Conservation (phyloP, 1,284 basidiomycete species). For the Trametes versicolor region DNA sequence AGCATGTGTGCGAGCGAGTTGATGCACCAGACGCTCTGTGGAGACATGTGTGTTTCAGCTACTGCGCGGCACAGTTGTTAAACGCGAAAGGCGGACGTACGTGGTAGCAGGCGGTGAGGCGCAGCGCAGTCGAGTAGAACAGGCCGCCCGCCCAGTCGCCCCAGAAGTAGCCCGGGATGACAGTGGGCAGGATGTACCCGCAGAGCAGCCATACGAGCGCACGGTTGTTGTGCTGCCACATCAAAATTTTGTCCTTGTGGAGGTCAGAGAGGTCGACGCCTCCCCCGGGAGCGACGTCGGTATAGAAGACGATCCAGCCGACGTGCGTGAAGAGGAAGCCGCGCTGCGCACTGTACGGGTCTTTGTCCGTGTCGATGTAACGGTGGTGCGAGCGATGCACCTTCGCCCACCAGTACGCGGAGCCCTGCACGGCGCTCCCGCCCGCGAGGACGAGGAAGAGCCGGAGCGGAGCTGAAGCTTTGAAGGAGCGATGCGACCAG, state of each 20-base stretch:
- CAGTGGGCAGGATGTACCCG: conserved; percentile 79
- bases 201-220: conserved; percentile 74
- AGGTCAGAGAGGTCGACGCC: conserved; percentile 86
- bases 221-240: conserved; percentile 91
- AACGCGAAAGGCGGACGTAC: conserved; percentile 50
- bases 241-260: conserved; percentile 77
- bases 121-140: conserved; percentile 84
- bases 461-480: conserved; percentile 82
- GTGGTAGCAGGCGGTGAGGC: conserved; percentile 90
- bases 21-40: conserved; percentile 91
- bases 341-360: conserved; percentile 92
- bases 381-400: conserved; percentile 94
- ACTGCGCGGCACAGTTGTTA: no score
- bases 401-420: conserved; percentile 95
- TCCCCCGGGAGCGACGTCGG: conserved; percentile 86
- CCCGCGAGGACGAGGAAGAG: conserved; percentile 83
- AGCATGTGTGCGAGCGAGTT: conserved; percentile 97
- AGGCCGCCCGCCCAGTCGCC: conserved; percentile 88
- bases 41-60: no score
- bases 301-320: conserved; percentile 95
- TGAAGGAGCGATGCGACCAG: conserved; percentile 93
- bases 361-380: conserved; percentile 95
- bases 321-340: conserved; percentile 87
- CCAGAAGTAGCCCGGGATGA: conserved; percentile 86
- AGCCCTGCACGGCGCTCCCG: conserved; percentile 89